A percentile compares a stretch with the other conserved stretches of the same genome.
Evolutionary conservation across 768 basidiomycete genomes (phyloP).

Genomic region (Candolleomyces eurysporus): DNA sequence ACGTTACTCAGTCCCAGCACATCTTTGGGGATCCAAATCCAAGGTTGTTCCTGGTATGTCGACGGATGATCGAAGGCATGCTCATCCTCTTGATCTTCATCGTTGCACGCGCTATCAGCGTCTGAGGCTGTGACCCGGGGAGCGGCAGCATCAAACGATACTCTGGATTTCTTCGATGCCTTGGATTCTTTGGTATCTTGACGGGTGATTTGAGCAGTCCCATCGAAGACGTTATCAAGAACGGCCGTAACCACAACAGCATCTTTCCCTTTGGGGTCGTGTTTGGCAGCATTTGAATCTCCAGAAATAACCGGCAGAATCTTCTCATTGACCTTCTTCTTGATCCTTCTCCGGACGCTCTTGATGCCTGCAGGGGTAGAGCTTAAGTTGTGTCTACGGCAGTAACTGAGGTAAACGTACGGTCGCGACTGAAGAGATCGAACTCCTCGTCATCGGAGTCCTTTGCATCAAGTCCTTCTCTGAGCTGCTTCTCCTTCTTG

Average conservation of each 20-base stretch:
- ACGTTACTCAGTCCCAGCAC: slow-evolving; percentile 39
- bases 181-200: slow-evolving; percentile 12
- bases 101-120: slow-evolving; percentile 19
- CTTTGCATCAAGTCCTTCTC: slow-evolving; percentile 3
- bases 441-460: slow-evolving; percentile 23
- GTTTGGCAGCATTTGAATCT: too few species aligned
- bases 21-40: slow-evolving; percentile 48
- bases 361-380: slow-evolving; percentile 25
- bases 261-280: not conserved
- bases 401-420: slow-evolving; percentile 19
- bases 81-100: slow-evolving; percentile 31
- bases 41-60: slow-evolving; percentile 42
- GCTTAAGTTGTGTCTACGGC: not conserved
- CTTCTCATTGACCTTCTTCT: slow-evolving; percentile 1
- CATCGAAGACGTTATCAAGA: slow-evolving; percentile 15
- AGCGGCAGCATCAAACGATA: slow-evolving; percentile 28
- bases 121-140: slow-evolving; percentile 29
- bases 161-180: slow-evolving; percentile 16
- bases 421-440: slow-evolving; percentile 35
- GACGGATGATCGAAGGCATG: slow-evolving; percentile 51
- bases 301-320: too few species aligned
- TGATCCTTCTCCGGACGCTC: slow-evolving; percentile 22
- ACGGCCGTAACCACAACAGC: slow-evolving; percentile 12
- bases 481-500: slow-evolving; percentile 29
- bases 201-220: slow-evolving; percentile 2